Percentiles rank a stretch among this genome's conserved stretches.
These are phyloP conservation scores for Citeromyces hawaiiensis DNA, from an alignment of 1,139 yeast species.

Conservation along the genomic window DNA sequence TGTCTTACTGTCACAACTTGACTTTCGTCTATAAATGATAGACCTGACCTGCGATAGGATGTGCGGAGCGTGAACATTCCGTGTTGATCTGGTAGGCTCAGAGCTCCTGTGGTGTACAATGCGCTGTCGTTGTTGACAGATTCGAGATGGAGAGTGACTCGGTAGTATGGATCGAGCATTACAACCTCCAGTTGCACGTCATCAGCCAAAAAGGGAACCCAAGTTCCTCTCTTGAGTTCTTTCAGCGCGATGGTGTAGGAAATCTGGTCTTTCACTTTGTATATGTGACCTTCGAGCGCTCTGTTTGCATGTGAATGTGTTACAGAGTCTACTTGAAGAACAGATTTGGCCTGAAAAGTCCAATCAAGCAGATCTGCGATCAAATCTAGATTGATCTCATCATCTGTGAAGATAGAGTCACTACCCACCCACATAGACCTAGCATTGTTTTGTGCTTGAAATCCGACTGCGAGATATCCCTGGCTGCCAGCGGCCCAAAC, in stretches of 20 bases:
- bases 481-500: slow-evolving; percentile 81
- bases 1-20: slow-evolving; percentile 80
- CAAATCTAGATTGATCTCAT: slow-evolving; percentile 13
- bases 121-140: slow-evolving; percentile 16
- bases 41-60: slow-evolving; percentile 74
- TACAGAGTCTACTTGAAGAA: slow-evolving; percentile 42
- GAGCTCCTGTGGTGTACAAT: slow-evolving; percentile 35
- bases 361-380: slow-evolving; percentile 49
- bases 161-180: slow-evolving; percentile 92
- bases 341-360: slow-evolving; percentile 61
- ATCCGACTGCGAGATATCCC: slow-evolving; percentile 63
- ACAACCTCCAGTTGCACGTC: slow-evolving; percentile 74
- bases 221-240: slow-evolving; percentile 41
- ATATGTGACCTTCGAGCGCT: slow-evolving; percentile 30
- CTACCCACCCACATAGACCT: slow-evolving; percentile 78
- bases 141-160: slow-evolving; percentile 42
- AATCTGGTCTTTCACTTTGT: slow-evolving; percentile 64
- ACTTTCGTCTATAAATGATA: slow-evolving; percentile 50
- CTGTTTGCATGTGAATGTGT: slow-evolving; percentile 38
- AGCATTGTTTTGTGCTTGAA: slow-evolving; percentile 73
- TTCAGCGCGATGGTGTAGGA: slow-evolving; percentile 54
- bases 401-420: slow-evolving; percentile 30
- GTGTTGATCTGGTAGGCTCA: slow-evolving; percentile 86
- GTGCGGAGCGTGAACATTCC: slow-evolving; percentile 87
- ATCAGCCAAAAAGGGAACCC: slow-evolving; percentile 57